Evolutionary conservation across 345 rosid genomes (phyloP), one percentile per base, ranked within the genome.

Genomic region (Brassica cretica): DNA sequence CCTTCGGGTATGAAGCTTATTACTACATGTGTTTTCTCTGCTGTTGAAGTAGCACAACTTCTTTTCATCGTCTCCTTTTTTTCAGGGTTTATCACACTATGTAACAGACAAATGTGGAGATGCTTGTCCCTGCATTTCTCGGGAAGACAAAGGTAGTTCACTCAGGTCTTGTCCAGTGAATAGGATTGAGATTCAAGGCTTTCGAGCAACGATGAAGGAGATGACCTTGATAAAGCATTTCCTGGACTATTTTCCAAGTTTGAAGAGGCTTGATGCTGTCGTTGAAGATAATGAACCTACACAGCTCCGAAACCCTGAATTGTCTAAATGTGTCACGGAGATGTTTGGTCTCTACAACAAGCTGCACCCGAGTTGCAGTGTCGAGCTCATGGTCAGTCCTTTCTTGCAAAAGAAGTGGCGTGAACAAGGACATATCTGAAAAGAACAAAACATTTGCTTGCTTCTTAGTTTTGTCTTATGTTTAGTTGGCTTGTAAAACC

Each of bases 151-250:
- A 11, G 66, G 12, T 1, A 53, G 4, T 14, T 35, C 33, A 0
- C 75, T 59, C 37, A 12, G 3, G 2, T 55, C 64, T 55, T 70
- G 51, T 70, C 73, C 51, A 18, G 64, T 70, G 19, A 70, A 70
- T 12, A 30, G 25, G 18, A 6, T 71, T 2, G 66, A 71, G 66
- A 59, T 59, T 37, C 19, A 59, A 2, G 66, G 5, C 1, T 58
- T 71, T 59, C 4, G 6, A 58, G 66, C 66, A 41, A 61, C 76
- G 9, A 61, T 8, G 6, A 72, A 32, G 46, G 68, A 62, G 60
- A 21, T 71, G 10, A 1, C 49, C 49, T 41, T 41, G n/a, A 41
- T 41, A 41, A 41, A 41, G 49, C 49, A 41, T 41, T 41, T 41
- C 29, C 11, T 72, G 21, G 59, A 62, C 7, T 46, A 6, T 63